Conservation (phyloP, 73 alveolate genomes). For the Paramecium caudatum region DNA sequence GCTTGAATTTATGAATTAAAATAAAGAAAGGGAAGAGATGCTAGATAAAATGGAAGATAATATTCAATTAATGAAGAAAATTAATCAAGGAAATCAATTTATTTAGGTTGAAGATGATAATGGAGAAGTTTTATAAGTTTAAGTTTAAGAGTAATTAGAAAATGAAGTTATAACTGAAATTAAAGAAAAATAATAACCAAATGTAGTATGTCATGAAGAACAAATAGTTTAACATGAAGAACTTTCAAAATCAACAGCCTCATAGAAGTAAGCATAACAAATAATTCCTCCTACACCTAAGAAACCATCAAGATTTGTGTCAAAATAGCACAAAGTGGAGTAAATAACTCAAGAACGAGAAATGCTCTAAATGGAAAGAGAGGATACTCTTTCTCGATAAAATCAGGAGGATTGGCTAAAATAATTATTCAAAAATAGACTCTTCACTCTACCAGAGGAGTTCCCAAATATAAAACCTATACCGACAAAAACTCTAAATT, state of each 20-base stretch:
- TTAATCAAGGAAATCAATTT: constrained; percentile 17
- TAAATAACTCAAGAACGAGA: constrained; percentile 54
- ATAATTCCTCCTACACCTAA: not conserved
- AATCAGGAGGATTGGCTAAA: not conserved
- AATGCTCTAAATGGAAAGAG: constrained; percentile 41
- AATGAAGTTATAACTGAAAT: not conserved
- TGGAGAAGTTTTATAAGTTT: constrained; percentile 27
- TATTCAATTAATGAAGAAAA: not conserved
- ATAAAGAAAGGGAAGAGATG: constrained; percentile 45
- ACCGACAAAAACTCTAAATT: not conserved
- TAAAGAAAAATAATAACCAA: constrained; percentile 15
- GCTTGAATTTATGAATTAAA: constrained; percentile 42
- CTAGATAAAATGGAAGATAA: constrained; percentile 27
- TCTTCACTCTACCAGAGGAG: constrained; percentile 10
- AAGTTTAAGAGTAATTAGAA: not conserved
- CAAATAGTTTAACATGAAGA: not conserved
- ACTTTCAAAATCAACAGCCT: not conserved
- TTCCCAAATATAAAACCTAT: not conserved
- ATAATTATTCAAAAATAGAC: constrained; percentile 36
- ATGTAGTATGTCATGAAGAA: not conserved
- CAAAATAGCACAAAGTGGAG: not conserved
- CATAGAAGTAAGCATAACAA: not conserved
- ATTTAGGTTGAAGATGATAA: constrained; percentile 29
- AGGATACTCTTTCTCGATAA: not conserved
- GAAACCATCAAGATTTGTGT: not conserved